A percentile compares a stretch with the other conserved stretches of the same genome.
These are phyloP conservation scores for Boletus smithii DNA, from an alignment of 1,284 basidiomycete species.

Conservation along the genomic window DNA sequence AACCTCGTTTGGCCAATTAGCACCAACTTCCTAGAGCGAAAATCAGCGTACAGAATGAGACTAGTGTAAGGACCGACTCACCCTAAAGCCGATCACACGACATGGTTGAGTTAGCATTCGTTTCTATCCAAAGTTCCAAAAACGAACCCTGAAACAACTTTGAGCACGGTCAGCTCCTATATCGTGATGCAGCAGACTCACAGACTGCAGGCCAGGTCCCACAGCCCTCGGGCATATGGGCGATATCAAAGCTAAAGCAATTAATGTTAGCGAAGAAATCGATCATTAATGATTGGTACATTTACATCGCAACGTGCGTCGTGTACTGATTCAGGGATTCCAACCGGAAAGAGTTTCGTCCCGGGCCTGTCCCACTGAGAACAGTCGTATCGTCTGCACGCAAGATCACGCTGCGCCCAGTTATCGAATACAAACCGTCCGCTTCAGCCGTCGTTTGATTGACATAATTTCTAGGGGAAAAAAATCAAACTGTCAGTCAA, in stretches of 20 bases:
- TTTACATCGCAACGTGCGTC: slow-evolving; percentile 37
- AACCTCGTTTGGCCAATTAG: slow-evolving; percentile 16
- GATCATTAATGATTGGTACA: neutral
- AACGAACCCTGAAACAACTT: slow-evolving; percentile 15
- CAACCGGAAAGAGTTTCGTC: slow-evolving; percentile 37
- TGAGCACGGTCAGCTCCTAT: neutral
- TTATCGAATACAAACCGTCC: slow-evolving; percentile 47
- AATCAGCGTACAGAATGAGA: neutral
- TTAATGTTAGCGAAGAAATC: neutral
- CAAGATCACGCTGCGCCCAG: slow-evolving; percentile 44
- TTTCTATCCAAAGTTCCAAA: neutral
- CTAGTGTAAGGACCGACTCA: slow-evolving; percentile 1
- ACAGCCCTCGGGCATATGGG: slow-evolving; percentile 39
- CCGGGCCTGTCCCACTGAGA: slow-evolving; percentile 30
- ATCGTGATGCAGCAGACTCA: slow-evolving; percentile 8
- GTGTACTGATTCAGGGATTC: slow-evolving; percentile 30
- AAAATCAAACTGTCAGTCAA: slow-evolving; percentile 39
- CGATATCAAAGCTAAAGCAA: slow-evolving; percentile 32
- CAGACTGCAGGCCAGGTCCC: slow-evolving; percentile 39
- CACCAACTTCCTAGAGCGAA: slow-evolving; percentile 17
- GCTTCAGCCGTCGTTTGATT: slow-evolving; percentile 39
- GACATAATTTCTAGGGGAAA: slow-evolving; percentile 58
- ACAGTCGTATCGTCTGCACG: slow-evolving; percentile 34
- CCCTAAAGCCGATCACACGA: slow-evolving; percentile 8
- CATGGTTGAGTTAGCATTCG: neutral